phyloP scores from a whole-genome alignment of 805 yeast genomes.

The Diddensiella caesifluorescens region DNA sequence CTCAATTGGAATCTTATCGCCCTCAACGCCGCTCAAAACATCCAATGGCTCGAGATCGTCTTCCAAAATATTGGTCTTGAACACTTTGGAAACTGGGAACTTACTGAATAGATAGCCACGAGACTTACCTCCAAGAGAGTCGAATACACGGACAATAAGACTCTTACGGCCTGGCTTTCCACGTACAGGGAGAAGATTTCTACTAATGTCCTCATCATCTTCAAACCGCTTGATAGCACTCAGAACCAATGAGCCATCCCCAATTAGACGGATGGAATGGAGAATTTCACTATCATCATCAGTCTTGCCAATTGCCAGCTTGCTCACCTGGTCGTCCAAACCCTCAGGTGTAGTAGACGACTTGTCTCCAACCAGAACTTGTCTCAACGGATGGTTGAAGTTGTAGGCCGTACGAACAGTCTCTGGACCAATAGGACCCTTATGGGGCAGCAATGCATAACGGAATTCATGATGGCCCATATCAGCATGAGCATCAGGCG shows the following conservation, averaged over 20 bases:
- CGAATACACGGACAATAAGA: slow-evolving; percentile 73
- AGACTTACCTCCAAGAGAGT: slow-evolving; percentile 77
- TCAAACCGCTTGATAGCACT: slow-evolving; percentile 84
- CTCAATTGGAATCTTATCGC: slow-evolving; percentile 37
- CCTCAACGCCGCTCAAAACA: slow-evolving; percentile 24
- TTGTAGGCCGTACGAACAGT: slow-evolving; percentile 73
- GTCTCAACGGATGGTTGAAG: slow-evolving; percentile 55
- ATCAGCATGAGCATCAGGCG: slow-evolving; percentile 92
- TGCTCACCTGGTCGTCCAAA: not conserved
- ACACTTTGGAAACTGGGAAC: slow-evolving; percentile 49
- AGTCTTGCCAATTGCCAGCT: slow-evolving; percentile 11
- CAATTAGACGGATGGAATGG: slow-evolving; percentile 36
- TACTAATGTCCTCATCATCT: slow-evolving; percentile 51
- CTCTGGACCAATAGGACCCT: slow-evolving; percentile 55
- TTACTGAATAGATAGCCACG: slow-evolving; percentile 34
- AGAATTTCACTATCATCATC: slow-evolving; percentile 24
- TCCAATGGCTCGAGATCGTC: slow-evolving; percentile 35
- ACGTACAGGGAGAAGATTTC: slow-evolving; percentile 39
- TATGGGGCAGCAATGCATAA: slow-evolving; percentile 82
- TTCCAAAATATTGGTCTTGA: slow-evolving; percentile 39
- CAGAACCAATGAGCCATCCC: slow-evolving; percentile 58
- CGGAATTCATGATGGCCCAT: slow-evolving; percentile 82
- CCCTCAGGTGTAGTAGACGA: not conserved
- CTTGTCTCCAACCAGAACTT: slow-evolving; percentile 14
- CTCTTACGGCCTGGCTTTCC: slow-evolving; percentile 43